These are phyloP conservation scores for Pseudogymnoascus sp. DNA, from an alignment of 2,329 filamentous ascomycete genomes.

Conservation along the genomic window DNA sequence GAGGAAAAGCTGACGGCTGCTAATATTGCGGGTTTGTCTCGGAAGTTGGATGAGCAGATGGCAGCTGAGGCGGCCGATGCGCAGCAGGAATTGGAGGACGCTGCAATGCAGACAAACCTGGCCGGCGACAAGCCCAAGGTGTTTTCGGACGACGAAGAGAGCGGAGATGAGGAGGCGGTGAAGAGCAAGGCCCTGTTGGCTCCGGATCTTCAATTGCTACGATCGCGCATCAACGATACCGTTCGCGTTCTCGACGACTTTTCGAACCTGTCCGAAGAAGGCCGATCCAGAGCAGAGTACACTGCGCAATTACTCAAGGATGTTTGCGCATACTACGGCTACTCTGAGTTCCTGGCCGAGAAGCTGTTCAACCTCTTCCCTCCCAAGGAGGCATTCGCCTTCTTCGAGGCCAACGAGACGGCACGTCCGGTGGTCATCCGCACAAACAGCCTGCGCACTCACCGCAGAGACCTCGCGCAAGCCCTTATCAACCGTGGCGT, in stretches of 20 bases:
- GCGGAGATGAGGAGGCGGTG: slow-evolving; percentile 51
- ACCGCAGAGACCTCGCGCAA: slow-evolving; percentile 75
- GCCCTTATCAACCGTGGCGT: slow-evolving; percentile 93
- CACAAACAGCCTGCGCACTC: slow-evolving; percentile 84
- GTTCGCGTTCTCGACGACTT: slow-evolving; percentile 89
- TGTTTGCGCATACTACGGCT: slow-evolving; percentile 94
- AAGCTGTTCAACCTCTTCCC: slow-evolving; percentile 92
- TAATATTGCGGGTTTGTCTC: slow-evolving; percentile 87
- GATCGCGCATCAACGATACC: slow-evolving; percentile 85
- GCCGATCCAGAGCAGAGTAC: slow-evolving; percentile 80
- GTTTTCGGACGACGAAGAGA: slow-evolving; percentile 51
- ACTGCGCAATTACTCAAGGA: slow-evolving; percentile 80
- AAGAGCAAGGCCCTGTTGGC: slow-evolving; percentile 61
- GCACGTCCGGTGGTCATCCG: slow-evolving; percentile 89
- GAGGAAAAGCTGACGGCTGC: slow-evolving; percentile 90
- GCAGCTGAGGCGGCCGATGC: slow-evolving; percentile 76
- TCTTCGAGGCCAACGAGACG: slow-evolving; percentile 98
- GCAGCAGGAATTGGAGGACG: slow-evolving; percentile 77
- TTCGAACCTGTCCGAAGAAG: slow-evolving; percentile 68
- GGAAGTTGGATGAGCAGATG: slow-evolving; percentile 70
- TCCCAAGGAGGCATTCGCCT: slow-evolving; percentile 88
- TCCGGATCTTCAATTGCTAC: slow-evolving; percentile 81
- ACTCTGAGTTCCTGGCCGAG: slow-evolving; percentile 88
- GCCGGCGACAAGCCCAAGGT: slow-evolving; percentile 64
- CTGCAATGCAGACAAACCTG: slow-evolving; percentile 88